phyloP scores from a whole-genome alignment of 371 early-diverging fungal genomes.

The Coemansia sp. region DNA sequence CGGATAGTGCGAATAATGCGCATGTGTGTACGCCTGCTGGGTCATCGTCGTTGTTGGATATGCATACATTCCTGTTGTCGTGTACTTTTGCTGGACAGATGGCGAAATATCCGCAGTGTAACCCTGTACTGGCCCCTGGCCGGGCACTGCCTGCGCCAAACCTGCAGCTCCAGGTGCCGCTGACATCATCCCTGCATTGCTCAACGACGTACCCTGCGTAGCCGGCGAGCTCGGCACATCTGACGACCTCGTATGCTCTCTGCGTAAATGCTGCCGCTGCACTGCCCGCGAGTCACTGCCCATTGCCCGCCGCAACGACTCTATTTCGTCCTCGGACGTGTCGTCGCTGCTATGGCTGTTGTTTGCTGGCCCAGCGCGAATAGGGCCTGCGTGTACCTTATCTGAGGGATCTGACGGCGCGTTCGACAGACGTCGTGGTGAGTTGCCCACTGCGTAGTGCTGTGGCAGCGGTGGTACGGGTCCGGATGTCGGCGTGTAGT shows the following conservation, averaged over 20 bases:
- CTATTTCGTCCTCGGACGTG: conserved; percentile 47
- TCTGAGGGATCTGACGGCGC: conserved; percentile 40
- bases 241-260: conserved; percentile 24
- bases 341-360: conserved; percentile 21
- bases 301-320: conserved; percentile 45
- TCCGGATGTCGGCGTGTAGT: conserved; percentile 1
- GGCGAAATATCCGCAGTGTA: conserved; percentile 7
- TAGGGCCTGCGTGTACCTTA: conserved; percentile 20
- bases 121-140: neutral
- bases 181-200: conserved; percentile 1
- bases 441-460: conserved; percentile 12
- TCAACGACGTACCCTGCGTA: conserved; percentile 17
- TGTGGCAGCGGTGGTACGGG: conserved; percentile 19
- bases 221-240: conserved; percentile 25
- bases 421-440: conserved; percentile 36
- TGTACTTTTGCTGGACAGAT: neutral
- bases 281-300: conserved; percentile 45
- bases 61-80: conserved; percentile 10
- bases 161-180: conserved; percentile 7
- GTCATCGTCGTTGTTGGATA: conserved; percentile 13
- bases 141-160: neutral
- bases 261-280: conserved; percentile 43
- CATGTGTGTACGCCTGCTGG: conserved; percentile 16
- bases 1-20: conserved; percentile 18
- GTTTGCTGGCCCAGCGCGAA: conserved; percentile 17